Conservation (phyloP, 1,284 basidiomycete genomes). For the Austroboletus novae-zelandiae region DNA sequence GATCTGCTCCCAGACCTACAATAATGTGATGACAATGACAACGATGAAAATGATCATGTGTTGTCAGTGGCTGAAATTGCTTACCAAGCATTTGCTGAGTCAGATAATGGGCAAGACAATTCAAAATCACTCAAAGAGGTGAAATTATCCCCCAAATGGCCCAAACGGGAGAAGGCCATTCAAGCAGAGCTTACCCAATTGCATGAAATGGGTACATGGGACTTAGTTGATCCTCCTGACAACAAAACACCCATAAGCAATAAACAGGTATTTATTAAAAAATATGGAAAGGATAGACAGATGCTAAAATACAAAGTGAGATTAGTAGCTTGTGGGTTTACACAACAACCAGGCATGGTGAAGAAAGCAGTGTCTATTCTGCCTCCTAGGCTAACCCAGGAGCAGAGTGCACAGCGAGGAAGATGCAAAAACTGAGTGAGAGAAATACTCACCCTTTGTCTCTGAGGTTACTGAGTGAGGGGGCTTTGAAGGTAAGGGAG, state of each 20-base stretch:
- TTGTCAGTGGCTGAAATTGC: background rate
- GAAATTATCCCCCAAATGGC: background rate
- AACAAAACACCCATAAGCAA: background rate
- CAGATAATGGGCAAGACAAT: background rate
- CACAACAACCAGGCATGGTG: background rate
- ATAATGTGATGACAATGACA: too few relatives aligned
- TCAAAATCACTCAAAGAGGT: background rate
- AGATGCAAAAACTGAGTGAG: too few relatives aligned
- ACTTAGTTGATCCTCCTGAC: background rate
- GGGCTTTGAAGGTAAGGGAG: too few relatives aligned
- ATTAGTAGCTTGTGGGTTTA: conserved; percentile 3
- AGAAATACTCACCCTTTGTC: too few relatives aligned
- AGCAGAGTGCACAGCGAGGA: too few relatives aligned
- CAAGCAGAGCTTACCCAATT: background rate
- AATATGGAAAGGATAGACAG: conserved; percentile 3
- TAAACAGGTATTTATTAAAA: conserved; percentile 7
- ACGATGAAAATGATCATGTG: background rate
- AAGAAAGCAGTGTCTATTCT: too few relatives aligned
- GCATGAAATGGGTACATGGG: background rate
- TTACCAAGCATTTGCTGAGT: background rate
- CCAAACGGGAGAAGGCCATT: conserved; percentile 1
- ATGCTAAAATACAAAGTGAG: conserved; percentile 8
- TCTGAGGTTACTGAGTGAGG: too few relatives aligned
- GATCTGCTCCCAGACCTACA: too few relatives aligned
- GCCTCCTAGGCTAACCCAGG: too few relatives aligned